Conservation (phyloP, 202 grass and related monocot genomes). For the Dendrocalamus latiflorus region DNA sequence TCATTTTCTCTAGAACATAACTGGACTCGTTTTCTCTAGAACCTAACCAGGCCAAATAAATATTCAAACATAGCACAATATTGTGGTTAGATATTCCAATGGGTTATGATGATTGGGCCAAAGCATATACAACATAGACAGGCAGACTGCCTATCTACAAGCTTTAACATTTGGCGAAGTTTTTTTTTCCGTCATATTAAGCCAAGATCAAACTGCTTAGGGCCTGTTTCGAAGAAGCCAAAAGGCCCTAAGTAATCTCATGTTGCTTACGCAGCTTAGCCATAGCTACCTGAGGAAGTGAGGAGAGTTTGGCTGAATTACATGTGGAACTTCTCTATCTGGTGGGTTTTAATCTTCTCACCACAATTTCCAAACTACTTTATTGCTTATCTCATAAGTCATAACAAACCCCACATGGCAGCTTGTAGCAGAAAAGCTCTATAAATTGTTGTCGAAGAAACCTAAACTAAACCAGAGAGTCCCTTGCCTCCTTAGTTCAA, state of each 20-base stretch:
- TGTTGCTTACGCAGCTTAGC: no score
- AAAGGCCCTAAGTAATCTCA: no score
- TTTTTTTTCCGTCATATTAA: no score
- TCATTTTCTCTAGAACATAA: no score
- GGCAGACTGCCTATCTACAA: no score
- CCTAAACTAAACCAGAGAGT: not conserved
- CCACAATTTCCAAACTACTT: not conserved
- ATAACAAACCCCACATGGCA: not conserved
- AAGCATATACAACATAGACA: not conserved
- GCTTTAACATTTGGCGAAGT: no score
- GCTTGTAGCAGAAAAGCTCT: not conserved
- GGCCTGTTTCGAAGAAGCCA: no score
- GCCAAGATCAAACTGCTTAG: no score
- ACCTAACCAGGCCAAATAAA: conserved; percentile 11
- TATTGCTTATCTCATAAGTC: not conserved
- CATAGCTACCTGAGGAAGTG: no score
- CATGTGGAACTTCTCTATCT: not conserved
- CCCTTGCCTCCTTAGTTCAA: not conserved
- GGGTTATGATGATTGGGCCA: not conserved
- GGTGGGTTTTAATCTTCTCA: not conserved
- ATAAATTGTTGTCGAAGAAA: not conserved
- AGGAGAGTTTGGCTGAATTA: not conserved
- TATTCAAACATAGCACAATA: not conserved
- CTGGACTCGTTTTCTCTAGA: not conserved
- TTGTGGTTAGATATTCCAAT: not conserved